phyloP scores from a whole-genome alignment of 2,329 filamentous ascomycete genomes.

The Stagonosporopsis chrysanthemi region DNA sequence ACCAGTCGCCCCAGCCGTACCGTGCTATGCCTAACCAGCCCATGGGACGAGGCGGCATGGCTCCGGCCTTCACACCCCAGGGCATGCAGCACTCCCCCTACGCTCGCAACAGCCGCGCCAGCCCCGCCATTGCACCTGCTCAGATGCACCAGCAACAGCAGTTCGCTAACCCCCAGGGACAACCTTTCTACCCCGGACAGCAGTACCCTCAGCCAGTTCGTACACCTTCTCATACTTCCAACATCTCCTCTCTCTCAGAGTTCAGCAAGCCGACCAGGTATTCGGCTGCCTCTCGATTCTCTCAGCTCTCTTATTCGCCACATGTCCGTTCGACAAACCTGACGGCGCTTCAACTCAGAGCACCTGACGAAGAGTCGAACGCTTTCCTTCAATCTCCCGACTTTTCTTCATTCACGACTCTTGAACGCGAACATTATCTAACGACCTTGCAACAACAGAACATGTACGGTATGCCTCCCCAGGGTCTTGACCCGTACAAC shows the following conservation, averaged over 20 bases:
- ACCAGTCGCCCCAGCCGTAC: slow-evolving; percentile 63
- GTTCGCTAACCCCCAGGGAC: slow-evolving; percentile 61
- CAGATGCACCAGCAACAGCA: slow-evolving; percentile 71
- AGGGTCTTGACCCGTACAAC: slow-evolving; percentile 51
- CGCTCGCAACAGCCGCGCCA: slow-evolving; percentile 61
- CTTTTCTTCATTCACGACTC: slow-evolving; percentile 71
- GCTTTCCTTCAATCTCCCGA: slow-evolving; percentile 40
- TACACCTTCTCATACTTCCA: slow-evolving; percentile 56
- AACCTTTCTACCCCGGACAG: slow-evolving; percentile 68
- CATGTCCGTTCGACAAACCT: slow-evolving; percentile 22
- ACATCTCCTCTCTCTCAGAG: slow-evolving; percentile 22
- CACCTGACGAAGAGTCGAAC: slow-evolving; percentile 28
- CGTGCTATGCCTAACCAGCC: slow-evolving; percentile 60
- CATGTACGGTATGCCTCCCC: slow-evolving; percentile 64
- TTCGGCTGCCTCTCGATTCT: slow-evolving; percentile 23
- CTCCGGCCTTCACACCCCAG: slow-evolving; percentile 59
- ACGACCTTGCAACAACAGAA: slow-evolving; percentile 71
- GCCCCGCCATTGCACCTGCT: slow-evolving; percentile 65
- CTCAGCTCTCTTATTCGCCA: slow-evolving; percentile 20
- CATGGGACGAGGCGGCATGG: slow-evolving; percentile 60
- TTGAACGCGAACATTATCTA: slow-evolving; percentile 77
- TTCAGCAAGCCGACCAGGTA: slow-evolving; percentile 30
- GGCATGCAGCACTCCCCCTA: slow-evolving; percentile 64
- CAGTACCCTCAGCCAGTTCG: slow-evolving; percentile 69
- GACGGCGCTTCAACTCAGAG: slow-evolving; percentile 27